Percentiles rank a stretch among this genome's conserved stretches.
Conservation (phyloP, 352 stramenopile species). For the Phytophthora tentaculata region DNA sequence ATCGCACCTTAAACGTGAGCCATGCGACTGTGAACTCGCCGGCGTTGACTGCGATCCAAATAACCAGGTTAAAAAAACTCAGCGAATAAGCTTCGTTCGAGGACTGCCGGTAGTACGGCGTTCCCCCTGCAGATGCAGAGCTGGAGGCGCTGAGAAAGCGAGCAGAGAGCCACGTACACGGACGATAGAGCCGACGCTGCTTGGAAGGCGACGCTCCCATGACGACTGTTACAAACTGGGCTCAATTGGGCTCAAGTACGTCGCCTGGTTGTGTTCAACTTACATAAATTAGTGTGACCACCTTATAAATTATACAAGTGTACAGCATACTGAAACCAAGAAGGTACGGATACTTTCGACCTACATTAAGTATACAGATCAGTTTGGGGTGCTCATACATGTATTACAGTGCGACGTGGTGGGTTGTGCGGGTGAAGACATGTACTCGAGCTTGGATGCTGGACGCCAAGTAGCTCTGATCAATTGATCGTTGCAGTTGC, state of each 20-base stretch:
- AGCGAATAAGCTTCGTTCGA: background rate
- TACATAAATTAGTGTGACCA: conserved; percentile 16
- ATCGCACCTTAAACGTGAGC: conserved; percentile 85
- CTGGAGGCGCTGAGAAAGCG: background rate
- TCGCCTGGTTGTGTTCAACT: conserved; percentile 17
- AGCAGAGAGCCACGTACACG: conserved; percentile 45
- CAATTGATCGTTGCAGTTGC: conserved; percentile 24
- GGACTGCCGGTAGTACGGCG: background rate
- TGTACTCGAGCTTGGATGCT: conserved; percentile 18
- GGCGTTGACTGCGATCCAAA: conserved; percentile 55
- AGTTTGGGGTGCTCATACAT: background rate
- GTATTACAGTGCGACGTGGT: conserved; percentile 51
- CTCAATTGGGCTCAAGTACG: conserved; percentile 14
- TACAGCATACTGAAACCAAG: background rate
- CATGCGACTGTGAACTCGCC: conserved; percentile 86
- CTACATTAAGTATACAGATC: conserved; percentile 2
- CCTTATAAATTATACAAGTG: conserved; percentile 4
- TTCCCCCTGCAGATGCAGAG: background rate
- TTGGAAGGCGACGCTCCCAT: conserved; percentile 57
- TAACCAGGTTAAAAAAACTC: conserved; percentile 13
- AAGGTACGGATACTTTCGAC: background rate
- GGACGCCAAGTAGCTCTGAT: conserved; percentile 4
- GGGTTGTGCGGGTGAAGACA: conserved; percentile 29
- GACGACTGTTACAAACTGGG: conserved; percentile 36
- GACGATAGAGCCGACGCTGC: conserved; percentile 56